Conservation (phyloP, 257 asterid genomes). For the Handroanthus guayacan region DNA sequence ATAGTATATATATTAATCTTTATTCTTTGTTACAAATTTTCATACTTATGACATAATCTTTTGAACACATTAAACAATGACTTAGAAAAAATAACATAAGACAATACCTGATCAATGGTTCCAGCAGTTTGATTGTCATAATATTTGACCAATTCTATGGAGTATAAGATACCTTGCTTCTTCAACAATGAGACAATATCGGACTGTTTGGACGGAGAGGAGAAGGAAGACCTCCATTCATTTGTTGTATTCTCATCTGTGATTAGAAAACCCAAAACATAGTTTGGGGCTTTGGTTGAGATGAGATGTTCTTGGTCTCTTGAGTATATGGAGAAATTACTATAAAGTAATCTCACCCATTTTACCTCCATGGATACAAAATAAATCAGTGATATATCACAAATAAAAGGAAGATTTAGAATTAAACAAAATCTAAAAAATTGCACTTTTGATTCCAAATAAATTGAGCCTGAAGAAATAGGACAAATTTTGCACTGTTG, state of each 20-base stretch:
- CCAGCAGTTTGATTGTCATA: slow-evolving; percentile 32
- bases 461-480: too few relatives aligned
- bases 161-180: slow-evolving; percentile 37
- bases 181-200: slow-evolving; percentile 31
- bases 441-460: too few relatives aligned
- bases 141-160: slow-evolving; percentile 51
- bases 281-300: slow-evolving; percentile 30
- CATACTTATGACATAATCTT: too few relatives aligned
- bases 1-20: too few relatives aligned
- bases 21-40: too few relatives aligned
- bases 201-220: slow-evolving; percentile 34
- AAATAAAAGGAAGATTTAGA: neutral
- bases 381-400: neutral
- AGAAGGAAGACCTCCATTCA: slow-evolving; percentile 47
- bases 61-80: too few relatives aligned
- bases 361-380: slow-evolving; percentile 31
- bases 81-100: neutral
- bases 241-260: slow-evolving; percentile 32
- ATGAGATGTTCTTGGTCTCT: slow-evolving; percentile 39
- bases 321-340: slow-evolving; percentile 30
- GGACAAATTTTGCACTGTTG: too few relatives aligned
- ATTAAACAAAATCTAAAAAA: neutral
- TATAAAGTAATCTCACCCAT: slow-evolving; percentile 51
- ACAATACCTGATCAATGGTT: slow-evolving; percentile 39
- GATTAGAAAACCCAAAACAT: slow-evolving; percentile 44